Evolutionary conservation across 2,329 filamentous ascomycete genomes (phyloP).

Genomic region (Fusarium brachygibbosum): DNA sequence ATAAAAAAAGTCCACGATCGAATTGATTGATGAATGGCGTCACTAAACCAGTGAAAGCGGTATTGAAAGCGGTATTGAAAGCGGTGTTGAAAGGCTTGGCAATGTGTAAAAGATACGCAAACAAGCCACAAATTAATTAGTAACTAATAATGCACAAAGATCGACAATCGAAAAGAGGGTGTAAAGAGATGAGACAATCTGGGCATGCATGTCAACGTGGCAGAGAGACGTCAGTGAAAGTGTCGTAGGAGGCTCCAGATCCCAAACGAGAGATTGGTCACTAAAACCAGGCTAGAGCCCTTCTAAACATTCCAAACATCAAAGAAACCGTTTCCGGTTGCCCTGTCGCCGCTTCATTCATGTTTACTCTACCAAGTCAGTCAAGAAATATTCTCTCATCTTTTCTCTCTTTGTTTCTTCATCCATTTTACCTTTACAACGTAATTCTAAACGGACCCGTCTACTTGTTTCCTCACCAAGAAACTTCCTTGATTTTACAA

Average conservation of each 20-base stretch:
- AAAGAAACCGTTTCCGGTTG: conserved; percentile 32
- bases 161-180: conserved; percentile 28
- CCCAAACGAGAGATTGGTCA: conserved; percentile 19
- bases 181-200: conserved; percentile 35
- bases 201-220: conserved; percentile 38
- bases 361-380: conserved; percentile 24
- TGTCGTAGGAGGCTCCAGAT: conserved; percentile 30
- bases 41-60: conserved; percentile 1
- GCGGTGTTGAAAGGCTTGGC: conserved; percentile 4
- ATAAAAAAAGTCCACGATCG: not conserved
- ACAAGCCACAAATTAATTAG: conserved; percentile 29
- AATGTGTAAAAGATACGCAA: conserved; percentile 13
- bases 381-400: not conserved
- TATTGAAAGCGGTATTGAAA: conserved; percentile 10
- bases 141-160: conserved; percentile 19
- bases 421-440: not conserved
- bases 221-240: conserved; percentile 10
- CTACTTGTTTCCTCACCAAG: conserved; percentile 10
- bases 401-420: not conserved
- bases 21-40: not conserved
- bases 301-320: conserved; percentile 28
- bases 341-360: conserved; percentile 18
- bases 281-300: conserved; percentile 11
- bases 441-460: not conserved
- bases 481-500: conserved; percentile 14